A percentile compares a stretch with the other conserved stretches of the same genome.
Conservation (phyloP, 805 yeast genomes). For the Lachancea sp. region DNA sequence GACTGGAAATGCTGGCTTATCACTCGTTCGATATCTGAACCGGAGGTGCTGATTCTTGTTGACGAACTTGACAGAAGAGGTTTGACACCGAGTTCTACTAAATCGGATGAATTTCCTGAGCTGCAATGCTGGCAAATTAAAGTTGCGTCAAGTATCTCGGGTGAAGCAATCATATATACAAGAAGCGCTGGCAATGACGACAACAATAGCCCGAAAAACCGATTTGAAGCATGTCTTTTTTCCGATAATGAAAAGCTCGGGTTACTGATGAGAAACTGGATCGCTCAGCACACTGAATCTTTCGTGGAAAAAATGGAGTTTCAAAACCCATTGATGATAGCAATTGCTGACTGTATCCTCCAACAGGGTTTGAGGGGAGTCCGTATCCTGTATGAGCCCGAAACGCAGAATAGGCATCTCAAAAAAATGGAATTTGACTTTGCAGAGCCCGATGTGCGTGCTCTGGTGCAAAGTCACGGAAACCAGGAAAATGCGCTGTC, state of each 20-base stretch:
- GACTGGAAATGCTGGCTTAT: constrained; percentile 1
- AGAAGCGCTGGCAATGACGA: not conserved
- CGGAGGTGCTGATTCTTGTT: not conserved
- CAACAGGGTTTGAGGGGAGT: not conserved
- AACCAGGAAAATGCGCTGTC: constrained; percentile 12
- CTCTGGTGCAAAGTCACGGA: constrained; percentile 10
- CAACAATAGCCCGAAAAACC: not conserved
- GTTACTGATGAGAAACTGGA: not conserved
- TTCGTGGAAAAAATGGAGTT: constrained; percentile 19
- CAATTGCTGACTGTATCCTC: constrained; percentile 21
- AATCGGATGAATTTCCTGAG: not conserved
- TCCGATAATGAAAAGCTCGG: not conserved
- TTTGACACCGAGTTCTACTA: not conserved
- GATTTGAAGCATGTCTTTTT: not conserved
- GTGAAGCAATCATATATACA: not conserved
- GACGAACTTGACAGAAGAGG: not conserved
- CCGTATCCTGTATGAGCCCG: constrained; percentile 18
- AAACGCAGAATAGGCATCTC: constrained; percentile 20
- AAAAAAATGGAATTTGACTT: constrained; percentile 25
- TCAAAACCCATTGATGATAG: constrained; percentile 20
- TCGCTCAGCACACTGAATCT: constrained; percentile 1
- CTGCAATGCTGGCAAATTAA: not conserved
- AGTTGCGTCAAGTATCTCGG: not conserved
- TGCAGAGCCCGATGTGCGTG: constrained; percentile 19
- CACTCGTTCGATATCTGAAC: not conserved